Base-by-base conservation (phyloP, 495 filamentous ascomycete species). In the Lophiotrema nucula region DNA sequence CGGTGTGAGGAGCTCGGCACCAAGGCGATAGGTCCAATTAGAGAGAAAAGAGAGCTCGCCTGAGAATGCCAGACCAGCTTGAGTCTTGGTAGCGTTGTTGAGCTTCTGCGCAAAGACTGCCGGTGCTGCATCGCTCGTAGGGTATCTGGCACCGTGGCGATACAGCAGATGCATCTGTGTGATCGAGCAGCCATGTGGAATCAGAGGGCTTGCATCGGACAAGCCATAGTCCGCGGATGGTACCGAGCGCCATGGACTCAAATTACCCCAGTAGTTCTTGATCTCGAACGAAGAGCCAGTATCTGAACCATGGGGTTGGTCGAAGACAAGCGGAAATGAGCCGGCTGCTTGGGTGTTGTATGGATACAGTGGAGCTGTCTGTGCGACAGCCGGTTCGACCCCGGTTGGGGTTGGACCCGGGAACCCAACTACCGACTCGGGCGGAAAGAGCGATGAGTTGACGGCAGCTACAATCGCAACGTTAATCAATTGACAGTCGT, bases 1-100 rank as follows among this genome's bases (percentile, higher is more conserved):
- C 33, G 56, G 56, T 11, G 51, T 60, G 13, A 62, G 58, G 22
- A 62, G 51, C 44, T 62, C 52, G 25, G 58, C 58, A 22, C 58
- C 58, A 22, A 62, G 58, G 41, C 58, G 57, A 48, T 58, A 62
- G 3, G 53, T 50, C 58, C 58, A 62, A 26, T 47, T 24, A 11
- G 5, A 13, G 38, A 62, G 52, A 43, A 49, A 62, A 15, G 38
- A 11, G n/a, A 62, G 53, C n/a, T 62, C 52, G 13, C 58, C 58
- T 3, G 54, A 47, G 16, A 57, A 53, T 1, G 41, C 25, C 5
- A 56, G 39, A 43, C 39, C 39, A 35, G 31, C 39, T n/a, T n/a
- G n/a, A 23, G 33, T 39, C 19, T 44, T 44, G 16, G 56, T 54
- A 3, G 51, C 51, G 25, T 60, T 60, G 23, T 10, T 31, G 11